Conservation (phyloP, 495 filamentous ascomycete species). For the Glutinoglossum americanum region DNA sequence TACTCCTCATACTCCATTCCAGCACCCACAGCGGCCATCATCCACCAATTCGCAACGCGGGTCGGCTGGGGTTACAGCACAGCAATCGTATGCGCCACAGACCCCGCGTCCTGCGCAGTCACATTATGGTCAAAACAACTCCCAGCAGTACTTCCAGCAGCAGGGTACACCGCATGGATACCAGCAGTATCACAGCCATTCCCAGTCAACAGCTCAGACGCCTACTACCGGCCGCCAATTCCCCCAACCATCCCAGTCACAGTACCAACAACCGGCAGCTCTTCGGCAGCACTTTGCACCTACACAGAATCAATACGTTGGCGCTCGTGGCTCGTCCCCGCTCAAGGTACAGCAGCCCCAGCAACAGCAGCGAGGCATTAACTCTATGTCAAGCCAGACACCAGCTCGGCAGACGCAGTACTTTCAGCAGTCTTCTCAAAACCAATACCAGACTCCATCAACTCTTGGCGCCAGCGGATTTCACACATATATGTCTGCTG, state of each 20-base stretch:
- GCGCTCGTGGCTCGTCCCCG: not conserved
- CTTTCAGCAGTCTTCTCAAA: conserved; percentile 1
- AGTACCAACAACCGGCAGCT: conserved; percentile 2
- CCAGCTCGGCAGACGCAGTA: not conserved
- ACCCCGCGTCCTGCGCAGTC: conserved; percentile 1
- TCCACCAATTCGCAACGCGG: not conserved
- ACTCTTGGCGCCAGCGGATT: conserved; percentile 11
- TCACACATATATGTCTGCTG: conserved; percentile 10
- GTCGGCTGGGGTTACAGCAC: not conserved
- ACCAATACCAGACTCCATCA: conserved; percentile 7
- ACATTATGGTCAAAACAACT: conserved; percentile 1
- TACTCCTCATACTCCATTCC: not conserved
- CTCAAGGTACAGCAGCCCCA: not conserved
- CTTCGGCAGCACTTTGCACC: not conserved
- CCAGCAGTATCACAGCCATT: not conserved
- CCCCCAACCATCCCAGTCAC: not conserved
- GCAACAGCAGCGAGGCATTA: not conserved
- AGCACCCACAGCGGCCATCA: not conserved
- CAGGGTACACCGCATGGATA: not conserved
- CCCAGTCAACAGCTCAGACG: not conserved
- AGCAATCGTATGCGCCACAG: conserved; percentile 1
- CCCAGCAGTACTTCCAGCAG: conserved; percentile 3
- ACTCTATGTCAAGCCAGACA: not conserved
- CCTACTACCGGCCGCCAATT: not conserved
- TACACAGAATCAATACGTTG: not conserved